A percentile compares a stretch with the other conserved stretches of the same genome.
These are phyloP conservation scores for Amphibolis antarctica DNA, from an alignment of 106 monocot genomes.

Conservation along the genomic window DNA sequence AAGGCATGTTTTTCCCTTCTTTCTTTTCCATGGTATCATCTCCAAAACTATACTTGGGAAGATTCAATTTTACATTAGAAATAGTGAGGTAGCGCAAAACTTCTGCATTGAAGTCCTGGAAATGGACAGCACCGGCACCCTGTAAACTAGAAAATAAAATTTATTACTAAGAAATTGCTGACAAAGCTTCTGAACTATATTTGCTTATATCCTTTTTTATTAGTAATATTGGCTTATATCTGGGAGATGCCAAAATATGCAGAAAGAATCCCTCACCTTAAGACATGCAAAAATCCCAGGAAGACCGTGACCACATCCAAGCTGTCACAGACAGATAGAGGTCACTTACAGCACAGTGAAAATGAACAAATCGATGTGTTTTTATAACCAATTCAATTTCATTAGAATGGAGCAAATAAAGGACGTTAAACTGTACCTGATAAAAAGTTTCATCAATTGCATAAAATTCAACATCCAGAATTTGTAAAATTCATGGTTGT, in stretches of 20 bases:
- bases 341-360: not conserved
- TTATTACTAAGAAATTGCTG: too few relatives aligned
- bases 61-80: conserved; percentile 65
- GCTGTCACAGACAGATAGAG: conserved; percentile 19
- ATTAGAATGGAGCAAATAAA: too few relatives aligned
- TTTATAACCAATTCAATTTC: too few relatives aligned
- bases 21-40: not conserved
- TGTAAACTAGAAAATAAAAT: conserved; percentile 8
- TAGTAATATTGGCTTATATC: too few relatives aligned
- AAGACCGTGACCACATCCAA: conserved; percentile 96
- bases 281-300: conserved; percentile 68
- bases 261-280: conserved; percentile 22
- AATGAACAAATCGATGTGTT: too few relatives aligned
- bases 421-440: too few relatives aligned
- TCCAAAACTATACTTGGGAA: not conserved
- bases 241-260: not conserved
- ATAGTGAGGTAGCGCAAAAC: conserved; percentile 67
- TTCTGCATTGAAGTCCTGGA: conserved; percentile 96
- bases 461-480: too few relatives aligned
- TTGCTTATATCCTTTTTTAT: too few relatives aligned
- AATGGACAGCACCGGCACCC: conserved; percentile 73
- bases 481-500: too few relatives aligned
- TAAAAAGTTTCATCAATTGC: too few relatives aligned
- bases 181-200: too few relatives aligned
- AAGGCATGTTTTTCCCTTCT: not conserved